These are phyloP conservation scores for Candida gorgasii DNA, from an alignment of 805 yeast genomes.

Conservation along the genomic window DNA sequence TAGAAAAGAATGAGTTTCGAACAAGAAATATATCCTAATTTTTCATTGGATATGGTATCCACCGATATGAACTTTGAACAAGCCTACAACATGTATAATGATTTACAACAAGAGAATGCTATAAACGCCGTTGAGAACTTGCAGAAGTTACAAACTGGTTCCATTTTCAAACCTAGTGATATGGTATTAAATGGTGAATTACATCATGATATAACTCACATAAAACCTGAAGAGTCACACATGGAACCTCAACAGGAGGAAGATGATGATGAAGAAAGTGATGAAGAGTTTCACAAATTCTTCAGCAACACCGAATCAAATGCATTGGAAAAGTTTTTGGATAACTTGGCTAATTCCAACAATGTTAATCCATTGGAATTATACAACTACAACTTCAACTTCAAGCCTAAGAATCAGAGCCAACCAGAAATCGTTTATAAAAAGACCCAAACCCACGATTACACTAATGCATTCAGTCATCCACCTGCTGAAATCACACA, in stretches of 20 bases:
- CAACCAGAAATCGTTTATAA: not conserved
- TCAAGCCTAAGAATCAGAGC: conserved; percentile 12
- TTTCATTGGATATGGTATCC: conserved; percentile 20
- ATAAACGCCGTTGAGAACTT: conserved; percentile 35
- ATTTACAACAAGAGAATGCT: conserved; percentile 40
- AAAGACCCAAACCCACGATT: conserved; percentile 4
- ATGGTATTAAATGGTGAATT: not conserved
- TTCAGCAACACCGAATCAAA: conserved; percentile 37
- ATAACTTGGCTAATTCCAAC: conserved; percentile 34
- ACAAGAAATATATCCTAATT: conserved; percentile 9
- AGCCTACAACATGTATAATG: conserved; percentile 42
- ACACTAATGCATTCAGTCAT: conserved; percentile 25
- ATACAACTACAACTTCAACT: conserved; percentile 22
- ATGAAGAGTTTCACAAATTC: conserved; percentile 36
- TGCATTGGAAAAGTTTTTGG: conserved; percentile 43
- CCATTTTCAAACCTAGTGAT: conserved; percentile 1
- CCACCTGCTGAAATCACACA: conserved; percentile 19
- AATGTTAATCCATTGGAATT: conserved; percentile 30
- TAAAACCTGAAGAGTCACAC: not conserved
- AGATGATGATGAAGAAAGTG: conserved; percentile 12
- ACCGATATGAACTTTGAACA: conserved; percentile 48
- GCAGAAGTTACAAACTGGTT: conserved; percentile 33
- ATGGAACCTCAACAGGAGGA: not conserved
- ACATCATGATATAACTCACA: not conserved
- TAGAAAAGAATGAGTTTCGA: conserved; percentile 1